Evolutionary conservation across 257 asterid genomes (phyloP), one percentile per base, ranked within the genome.

Genomic region (Scutellaria minor): DNA sequence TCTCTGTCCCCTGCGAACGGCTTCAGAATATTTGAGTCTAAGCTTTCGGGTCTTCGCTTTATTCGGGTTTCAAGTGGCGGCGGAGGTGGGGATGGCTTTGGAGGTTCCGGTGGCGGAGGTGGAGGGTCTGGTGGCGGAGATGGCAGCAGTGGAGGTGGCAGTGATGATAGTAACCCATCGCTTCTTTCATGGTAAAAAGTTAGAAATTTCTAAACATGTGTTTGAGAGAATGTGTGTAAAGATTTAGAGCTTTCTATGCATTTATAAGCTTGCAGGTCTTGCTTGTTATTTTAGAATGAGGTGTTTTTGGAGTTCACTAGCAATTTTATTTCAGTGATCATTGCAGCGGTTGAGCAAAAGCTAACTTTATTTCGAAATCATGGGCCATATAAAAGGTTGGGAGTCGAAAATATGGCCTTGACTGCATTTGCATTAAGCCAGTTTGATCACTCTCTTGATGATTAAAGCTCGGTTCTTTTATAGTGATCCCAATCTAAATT

Each of bases 101-200:
- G 96, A 18, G 88, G 85, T 40, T 82, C 90, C 27, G 93, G 86
- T 41, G 85, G 69, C 27, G 93, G 86, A 42, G 85, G 69, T 50
- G 90, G 90, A 15, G 74, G 75, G 24, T 73, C 81, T 3, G 78
- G 88, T 10, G 89, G 85, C 6, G 90, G 85, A 3, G 85, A 77
- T 10, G 82, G 85, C 27, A 66, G 77, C 9, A 52, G 81, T 15
- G 68, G 53, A 27, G 80, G 82, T 10, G 87, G 77, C 9, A 81
- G 78, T 44, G 78, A 54, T 68, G 88, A 74, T 41, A 79, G 80
- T 63, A 78, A 76, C 55, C 83, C 90, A 88, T 84, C 96, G 9
- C 53, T 93, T 45, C 69, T 93, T 65, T 78, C 95, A 11, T 91
- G 98, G 97, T 93, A 85, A 51, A 44, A 6, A 58, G 13, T 53